A percentile compares a stretch with the other conserved stretches of the same genome.
These are phyloP conservation scores for Schrenkiella parvula DNA, from an alignment of 345 rosid genomes.

Conservation along the genomic window DNA sequence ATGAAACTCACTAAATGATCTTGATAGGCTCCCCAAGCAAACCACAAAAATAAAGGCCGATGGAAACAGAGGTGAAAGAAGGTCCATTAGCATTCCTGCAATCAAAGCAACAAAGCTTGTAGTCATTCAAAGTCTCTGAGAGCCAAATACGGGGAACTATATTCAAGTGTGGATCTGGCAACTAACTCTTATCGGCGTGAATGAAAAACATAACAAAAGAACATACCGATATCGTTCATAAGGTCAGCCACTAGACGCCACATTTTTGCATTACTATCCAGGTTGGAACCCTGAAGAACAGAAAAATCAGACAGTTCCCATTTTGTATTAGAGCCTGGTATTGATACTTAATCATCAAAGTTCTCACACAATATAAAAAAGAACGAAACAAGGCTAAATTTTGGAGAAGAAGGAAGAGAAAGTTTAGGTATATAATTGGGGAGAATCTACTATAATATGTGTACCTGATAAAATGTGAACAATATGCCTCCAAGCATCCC, in stretches of 20 bases:
- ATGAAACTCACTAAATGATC: slow-evolving; percentile 81
- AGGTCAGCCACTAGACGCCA: slow-evolving; percentile 97
- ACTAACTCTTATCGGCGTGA: neutral
- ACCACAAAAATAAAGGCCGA: slow-evolving; percentile 82
- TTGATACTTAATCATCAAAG: neutral
- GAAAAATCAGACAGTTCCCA: neutral
- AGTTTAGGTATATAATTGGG: neutral
- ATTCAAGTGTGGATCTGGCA: neutral
- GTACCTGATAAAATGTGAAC: slow-evolving; percentile 92
- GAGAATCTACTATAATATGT: slow-evolving; percentile 13
- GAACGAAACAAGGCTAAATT: neutral
- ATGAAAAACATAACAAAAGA: neutral
- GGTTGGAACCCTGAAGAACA: slow-evolving; percentile 69
- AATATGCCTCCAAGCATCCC: slow-evolving; percentile 95
- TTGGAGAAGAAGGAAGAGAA: neutral
- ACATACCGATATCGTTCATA: slow-evolving; percentile 91
- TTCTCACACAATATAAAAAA: neutral
- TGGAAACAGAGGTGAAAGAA: slow-evolving; percentile 86
- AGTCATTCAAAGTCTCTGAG: slow-evolving; percentile 7
- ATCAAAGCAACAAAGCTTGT: slow-evolving; percentile 23
- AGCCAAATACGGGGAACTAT: neutral
- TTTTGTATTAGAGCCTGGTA: neutral
- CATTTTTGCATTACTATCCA: slow-evolving; percentile 92
- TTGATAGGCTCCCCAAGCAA: slow-evolving; percentile 92
- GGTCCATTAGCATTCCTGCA: slow-evolving; percentile 98